A percentile compares a stretch with the other conserved stretches of the same genome.
These are phyloP conservation scores for Berberis thunbergii DNA, from an alignment of 164 flowering plant species.

Conservation along the genomic window DNA sequence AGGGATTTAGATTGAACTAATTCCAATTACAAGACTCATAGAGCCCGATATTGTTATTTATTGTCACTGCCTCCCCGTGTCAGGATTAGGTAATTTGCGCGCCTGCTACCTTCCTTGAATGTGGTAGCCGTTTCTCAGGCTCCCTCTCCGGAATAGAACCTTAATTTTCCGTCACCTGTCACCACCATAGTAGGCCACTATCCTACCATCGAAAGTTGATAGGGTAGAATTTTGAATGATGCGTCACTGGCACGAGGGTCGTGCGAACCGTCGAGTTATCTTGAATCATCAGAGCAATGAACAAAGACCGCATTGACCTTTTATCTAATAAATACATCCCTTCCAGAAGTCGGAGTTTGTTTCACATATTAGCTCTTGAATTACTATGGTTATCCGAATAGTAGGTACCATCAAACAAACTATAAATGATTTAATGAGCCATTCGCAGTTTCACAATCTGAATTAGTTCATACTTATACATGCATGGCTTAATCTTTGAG, in stretches of 20 bases:
- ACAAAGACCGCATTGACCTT: constrained; percentile 1
- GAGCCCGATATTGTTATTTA: constrained; percentile 1
- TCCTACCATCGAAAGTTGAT: no score
- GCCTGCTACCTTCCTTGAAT: no score
- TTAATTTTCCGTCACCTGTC: no score
- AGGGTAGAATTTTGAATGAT: background rate
- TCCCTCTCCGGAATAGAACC: no score
- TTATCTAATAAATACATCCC: constrained; percentile 3
- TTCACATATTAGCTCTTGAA: background rate
- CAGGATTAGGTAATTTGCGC: constrained; percentile 2
- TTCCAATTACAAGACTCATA: no score
- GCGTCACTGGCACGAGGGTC: no score
- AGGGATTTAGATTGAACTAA: no score
- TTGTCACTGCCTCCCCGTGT: constrained; percentile 5
- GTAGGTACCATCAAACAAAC: no score
- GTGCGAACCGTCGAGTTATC: background rate
- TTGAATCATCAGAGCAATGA: background rate
- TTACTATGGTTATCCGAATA: background rate
- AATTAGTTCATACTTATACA: no score
- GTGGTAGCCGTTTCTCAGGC: no score
- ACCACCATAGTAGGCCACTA: no score
- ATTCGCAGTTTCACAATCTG: constrained; percentile 5
- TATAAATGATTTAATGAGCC: constrained; percentile 4
- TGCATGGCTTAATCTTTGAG: no score
- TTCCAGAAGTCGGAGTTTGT: constrained; percentile 2